Evolutionary conservation across 768 basidiomycete species (phyloP), one percentile per base, ranked within the genome.

Genomic region (Collybia mongolica): DNA sequence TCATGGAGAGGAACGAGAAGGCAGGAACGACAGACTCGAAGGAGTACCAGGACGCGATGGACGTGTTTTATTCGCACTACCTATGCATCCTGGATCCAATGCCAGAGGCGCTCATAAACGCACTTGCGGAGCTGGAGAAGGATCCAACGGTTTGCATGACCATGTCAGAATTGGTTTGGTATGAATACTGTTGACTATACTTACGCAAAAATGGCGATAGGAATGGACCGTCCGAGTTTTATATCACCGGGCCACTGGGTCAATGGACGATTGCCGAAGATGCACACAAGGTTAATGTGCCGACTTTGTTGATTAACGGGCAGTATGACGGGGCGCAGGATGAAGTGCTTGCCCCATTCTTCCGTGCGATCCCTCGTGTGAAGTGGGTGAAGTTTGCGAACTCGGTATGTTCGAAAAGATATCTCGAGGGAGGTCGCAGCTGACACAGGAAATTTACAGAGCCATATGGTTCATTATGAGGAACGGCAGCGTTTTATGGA

Each of bases 61-160:
- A 48, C 1, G 60, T 67, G 20, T 82, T 74, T 61, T 76, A 74
- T 54, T 64, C 65, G 7, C 63, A 62, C 14, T 72, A 76, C 53
- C 22, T 76, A 9, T 83, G 79, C 57, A 64, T 70, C 22, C 3
- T 76, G 8, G 58, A 77, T 32, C 79, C 80, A 0, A 67, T 69
- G 63, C 82, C 83, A 0, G 49, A 67, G 36, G 63, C 71, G 7
- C 59, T 81, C 4, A 14, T 56, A 5, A 51, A 54, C 29, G 51
- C 68, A 22, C 64, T 79, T 41, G 63, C 51, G 17, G 61, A 57
- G 53, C 40, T 72, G 5, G 71, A 69, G 5, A 65, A 71, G 36
- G 80, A 82, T 46, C 65, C 73, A 3, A 82, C 79, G 0, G 77
- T 80, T 4, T 74, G 73, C 44, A 49, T 58, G 35, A 74, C 74